Evolutionary conservation across 306 rosid genomes (phyloP).

Genomic region (Trifolium subterraneum): DNA sequence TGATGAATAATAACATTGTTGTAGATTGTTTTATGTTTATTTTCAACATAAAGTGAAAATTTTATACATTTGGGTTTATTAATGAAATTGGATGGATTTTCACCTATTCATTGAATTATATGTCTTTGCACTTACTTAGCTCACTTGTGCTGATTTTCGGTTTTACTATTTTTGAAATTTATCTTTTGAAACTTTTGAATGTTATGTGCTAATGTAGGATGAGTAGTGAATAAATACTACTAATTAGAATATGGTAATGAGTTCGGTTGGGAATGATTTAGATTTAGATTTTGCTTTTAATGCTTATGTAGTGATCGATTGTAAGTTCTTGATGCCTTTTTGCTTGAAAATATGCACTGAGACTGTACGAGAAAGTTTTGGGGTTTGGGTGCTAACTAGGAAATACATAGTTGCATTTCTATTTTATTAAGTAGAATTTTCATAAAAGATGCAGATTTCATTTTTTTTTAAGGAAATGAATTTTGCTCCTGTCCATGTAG

Average conservation of each 20-base stretch:
- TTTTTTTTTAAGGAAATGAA: background rate
- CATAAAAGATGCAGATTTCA: background rate
- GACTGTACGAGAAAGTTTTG: background rate
- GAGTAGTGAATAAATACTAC: background rate
- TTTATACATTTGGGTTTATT: slow-evolving; percentile 42
- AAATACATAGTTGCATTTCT: background rate
- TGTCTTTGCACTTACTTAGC: background rate
- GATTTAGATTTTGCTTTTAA: background rate
- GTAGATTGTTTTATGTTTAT: background rate
- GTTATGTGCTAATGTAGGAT: background rate
- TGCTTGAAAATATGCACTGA: background rate
- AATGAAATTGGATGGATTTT: slow-evolving; percentile 12
- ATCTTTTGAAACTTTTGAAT: background rate
- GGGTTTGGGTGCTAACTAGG: background rate
- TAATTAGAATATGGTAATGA: slow-evolving; percentile 10
- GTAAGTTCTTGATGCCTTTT: background rate
- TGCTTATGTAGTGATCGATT: background rate
- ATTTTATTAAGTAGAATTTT: background rate
- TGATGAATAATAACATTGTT: background rate
- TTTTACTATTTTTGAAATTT: background rate
- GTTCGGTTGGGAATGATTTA: background rate
- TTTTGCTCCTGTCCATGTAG: background rate
- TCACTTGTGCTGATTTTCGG: background rate
- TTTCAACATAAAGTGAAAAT: slow-evolving; percentile 9
- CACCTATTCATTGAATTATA: slow-evolving; percentile 4